These are phyloP conservation scores for Trifolium subterraneum DNA, from an alignment of 306 rosid genomes.

Conservation along the genomic window DNA sequence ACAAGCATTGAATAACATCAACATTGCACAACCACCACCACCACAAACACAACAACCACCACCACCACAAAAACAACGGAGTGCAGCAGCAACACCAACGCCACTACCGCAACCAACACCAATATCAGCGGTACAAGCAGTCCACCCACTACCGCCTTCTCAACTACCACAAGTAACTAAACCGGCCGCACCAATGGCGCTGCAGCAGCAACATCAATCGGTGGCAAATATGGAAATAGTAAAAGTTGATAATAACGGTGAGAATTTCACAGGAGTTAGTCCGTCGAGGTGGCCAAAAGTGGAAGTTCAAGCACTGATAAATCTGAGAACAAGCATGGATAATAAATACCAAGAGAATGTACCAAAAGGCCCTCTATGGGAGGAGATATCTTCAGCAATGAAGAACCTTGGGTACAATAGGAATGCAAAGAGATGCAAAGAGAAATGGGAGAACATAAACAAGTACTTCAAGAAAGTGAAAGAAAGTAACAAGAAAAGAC, in stretches of 20 bases:
- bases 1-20: slow-evolving; percentile 36
- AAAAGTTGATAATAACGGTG: slow-evolving; percentile 38
- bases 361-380: slow-evolving; percentile 93
- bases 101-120: background rate
- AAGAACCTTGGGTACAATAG: slow-evolving; percentile 70
- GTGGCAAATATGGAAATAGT: slow-evolving; percentile 47
- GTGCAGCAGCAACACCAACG: background rate
- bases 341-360: slow-evolving; percentile 77
- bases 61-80: slow-evolving; percentile 10
- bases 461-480: slow-evolving; percentile 97
- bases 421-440: slow-evolving; percentile 85
- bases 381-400: slow-evolving; percentile 82
- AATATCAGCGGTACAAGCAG: background rate
- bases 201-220: background rate
- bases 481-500: slow-evolving; percentile 79
- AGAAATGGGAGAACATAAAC: slow-evolving; percentile 99
- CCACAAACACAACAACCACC: background rate
- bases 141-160: background rate
- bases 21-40: slow-evolving; percentile 5
- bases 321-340: slow-evolving; percentile 64
- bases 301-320: slow-evolving; percentile 80
- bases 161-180: slow-evolving; percentile 6
- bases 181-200: background rate
- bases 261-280: slow-evolving; percentile 37
- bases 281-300: slow-evolving; percentile 90